Percentiles rank a stretch among this genome's conserved stretches.
Conservation (phyloP, 495 filamentous ascomycete species). For the Penicillium pulvis region DNA sequence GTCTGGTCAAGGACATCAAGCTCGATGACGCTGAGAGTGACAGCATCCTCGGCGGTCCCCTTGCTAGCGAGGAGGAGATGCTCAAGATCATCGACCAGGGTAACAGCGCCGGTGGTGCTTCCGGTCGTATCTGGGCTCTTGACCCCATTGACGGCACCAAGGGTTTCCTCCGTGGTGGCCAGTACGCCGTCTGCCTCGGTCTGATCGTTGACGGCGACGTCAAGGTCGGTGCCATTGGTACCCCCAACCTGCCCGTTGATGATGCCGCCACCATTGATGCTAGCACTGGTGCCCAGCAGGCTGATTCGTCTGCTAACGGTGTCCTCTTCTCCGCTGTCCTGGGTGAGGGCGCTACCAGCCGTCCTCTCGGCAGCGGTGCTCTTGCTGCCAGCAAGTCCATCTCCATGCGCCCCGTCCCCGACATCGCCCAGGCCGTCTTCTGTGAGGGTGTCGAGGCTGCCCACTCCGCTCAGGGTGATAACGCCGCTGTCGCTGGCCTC, state of each 20-base stretch:
- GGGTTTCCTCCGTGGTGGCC: constrained; percentile 94
- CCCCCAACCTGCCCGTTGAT: constrained; percentile 89
- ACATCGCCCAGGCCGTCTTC: constrained; percentile 79
- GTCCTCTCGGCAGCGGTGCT: constrained; percentile 63
- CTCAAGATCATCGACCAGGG: constrained; percentile 83
- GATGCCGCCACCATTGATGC: constrained; percentile 67
- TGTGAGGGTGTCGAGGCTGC: constrained; percentile 93
- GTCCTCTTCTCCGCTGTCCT: constrained; percentile 81
- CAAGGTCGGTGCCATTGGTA: constrained; percentile 90
- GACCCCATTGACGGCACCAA: constrained; percentile 98
- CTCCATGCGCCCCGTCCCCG: constrained; percentile 71
- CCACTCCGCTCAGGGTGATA: constrained; percentile 85
- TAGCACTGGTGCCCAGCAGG: constrained; percentile 67
- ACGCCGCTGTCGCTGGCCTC: constrained; percentile 78
- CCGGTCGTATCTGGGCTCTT: constrained; percentile 91
- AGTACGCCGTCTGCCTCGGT: constrained; percentile 94
- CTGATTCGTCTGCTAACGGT: constrained; percentile 67
- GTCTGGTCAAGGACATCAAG: constrained; percentile 68
- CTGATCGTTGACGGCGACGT: constrained; percentile 94
- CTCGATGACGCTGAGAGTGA: constrained; percentile 71
- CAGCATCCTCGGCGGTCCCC: constrained; percentile 67
- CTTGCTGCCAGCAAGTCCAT: constrained; percentile 66
- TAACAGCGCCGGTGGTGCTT: constrained; percentile 73
- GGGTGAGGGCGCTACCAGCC: constrained; percentile 74
- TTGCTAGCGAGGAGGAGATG: constrained; percentile 74